phyloP scores from a whole-genome alignment of 768 basidiomycete genomes.

The Lactarius trivialis region DNA sequence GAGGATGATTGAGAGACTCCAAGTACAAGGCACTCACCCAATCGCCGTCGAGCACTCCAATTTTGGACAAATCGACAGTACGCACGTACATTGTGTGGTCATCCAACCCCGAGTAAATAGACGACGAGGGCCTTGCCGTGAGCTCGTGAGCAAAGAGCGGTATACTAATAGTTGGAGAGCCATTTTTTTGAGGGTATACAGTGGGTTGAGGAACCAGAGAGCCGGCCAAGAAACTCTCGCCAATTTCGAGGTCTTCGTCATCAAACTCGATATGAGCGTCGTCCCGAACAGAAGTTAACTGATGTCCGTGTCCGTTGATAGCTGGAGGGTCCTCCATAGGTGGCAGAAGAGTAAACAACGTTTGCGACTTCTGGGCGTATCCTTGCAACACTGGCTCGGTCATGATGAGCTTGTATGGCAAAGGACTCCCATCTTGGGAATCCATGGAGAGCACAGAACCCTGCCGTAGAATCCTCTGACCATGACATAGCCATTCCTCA shows the following conservation, averaged over 20 bases:
- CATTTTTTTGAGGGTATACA: constrained; percentile 7
- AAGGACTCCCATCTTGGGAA: constrained; percentile 4
- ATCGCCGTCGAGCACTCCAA: constrained; percentile 67
- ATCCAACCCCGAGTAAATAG: constrained; percentile 36
- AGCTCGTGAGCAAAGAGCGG: constrained; percentile 22
- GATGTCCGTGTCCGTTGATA: constrained; percentile 18
- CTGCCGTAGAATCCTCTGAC: constrained; percentile 43
- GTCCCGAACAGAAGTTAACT: neutral
- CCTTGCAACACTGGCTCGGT: constrained; percentile 21
- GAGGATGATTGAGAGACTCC: neutral
- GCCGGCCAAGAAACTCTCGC: constrained; percentile 52
- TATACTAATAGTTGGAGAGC: constrained; percentile 14
- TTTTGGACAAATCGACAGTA: constrained; percentile 53
- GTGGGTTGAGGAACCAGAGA: constrained; percentile 24
- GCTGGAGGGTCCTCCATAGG: constrained; percentile 7
- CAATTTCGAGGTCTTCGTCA: constrained; percentile 50
- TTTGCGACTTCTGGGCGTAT: constrained; percentile 17
- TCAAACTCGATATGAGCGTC: constrained; percentile 16
- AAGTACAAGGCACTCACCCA: constrained; percentile 53
- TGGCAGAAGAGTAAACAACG: constrained; percentile 20
- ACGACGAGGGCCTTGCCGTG: constrained; percentile 31
- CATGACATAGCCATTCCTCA: constrained; percentile 26
- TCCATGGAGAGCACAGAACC: constrained; percentile 36
- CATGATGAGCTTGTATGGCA: constrained; percentile 19
- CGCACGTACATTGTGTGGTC: constrained; percentile 55